These are phyloP conservation scores for Keithomyces neogunnii DNA, from an alignment of 2,329 filamentous ascomycete genomes.

Conservation along the genomic window DNA sequence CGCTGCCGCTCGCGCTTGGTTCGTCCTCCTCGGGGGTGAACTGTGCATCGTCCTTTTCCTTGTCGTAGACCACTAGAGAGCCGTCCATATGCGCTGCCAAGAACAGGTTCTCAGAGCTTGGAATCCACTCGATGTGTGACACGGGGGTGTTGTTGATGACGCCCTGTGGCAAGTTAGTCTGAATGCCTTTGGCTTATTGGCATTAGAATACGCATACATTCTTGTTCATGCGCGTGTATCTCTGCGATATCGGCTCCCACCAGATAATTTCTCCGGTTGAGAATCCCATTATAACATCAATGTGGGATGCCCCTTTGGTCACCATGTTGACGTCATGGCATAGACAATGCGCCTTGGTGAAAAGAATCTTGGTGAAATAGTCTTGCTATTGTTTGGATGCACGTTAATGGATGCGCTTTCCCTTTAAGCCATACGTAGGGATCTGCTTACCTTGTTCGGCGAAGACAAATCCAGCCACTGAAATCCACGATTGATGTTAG, in stretches of 20 bases:
- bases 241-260: conserved; percentile 95
- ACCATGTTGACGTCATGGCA: conserved; percentile 86
- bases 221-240: conserved; percentile 93
- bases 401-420: not conserved
- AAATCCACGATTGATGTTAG: conserved; percentile 90
- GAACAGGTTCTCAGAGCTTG: conserved; percentile 87
- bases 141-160: conserved; percentile 81
- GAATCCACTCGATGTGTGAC: conserved; percentile 85
- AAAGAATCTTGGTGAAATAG: conserved; percentile 89
- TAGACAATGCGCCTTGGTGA: conserved; percentile 90
- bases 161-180: conserved; percentile 42
- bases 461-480: conserved; percentile 92
- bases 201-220: conserved; percentile 50
- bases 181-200: not conserved
- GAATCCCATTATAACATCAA: conserved; percentile 92
- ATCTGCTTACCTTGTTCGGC: conserved; percentile 47
- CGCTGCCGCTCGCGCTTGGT: conserved; percentile 57
- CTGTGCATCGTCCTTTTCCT: conserved; percentile 83
- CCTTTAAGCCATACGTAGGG: too few species aligned
- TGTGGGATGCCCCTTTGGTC: conserved; percentile 70
- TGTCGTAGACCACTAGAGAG: conserved; percentile 87
- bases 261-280: conserved; percentile 96
- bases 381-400: conserved; percentile 53
- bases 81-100: conserved; percentile 89
- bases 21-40: conserved; percentile 63